Evolutionary conservation across 179 eudicot genomes (phyloP).

Genomic region (Heliamphora pulchella): DNA sequence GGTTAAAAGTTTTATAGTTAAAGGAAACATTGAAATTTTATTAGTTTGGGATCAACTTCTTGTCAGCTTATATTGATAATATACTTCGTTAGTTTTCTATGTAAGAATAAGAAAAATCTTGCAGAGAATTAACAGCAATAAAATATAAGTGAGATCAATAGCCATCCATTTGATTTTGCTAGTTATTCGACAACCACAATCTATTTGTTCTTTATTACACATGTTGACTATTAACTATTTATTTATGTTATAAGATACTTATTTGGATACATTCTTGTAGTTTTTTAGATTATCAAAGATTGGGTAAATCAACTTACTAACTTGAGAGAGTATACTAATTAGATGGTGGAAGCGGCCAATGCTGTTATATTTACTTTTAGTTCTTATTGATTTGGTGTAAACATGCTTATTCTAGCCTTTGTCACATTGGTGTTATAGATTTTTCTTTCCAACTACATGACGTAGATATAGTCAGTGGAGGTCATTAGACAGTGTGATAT

Average conservation of each 20-base stretch:
- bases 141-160: background rate
- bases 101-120: background rate
- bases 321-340: conserved; percentile 70
- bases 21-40: background rate
- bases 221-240: background rate
- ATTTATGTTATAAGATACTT: background rate
- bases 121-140: too few species aligned
- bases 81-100: background rate
- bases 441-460: background rate
- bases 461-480: background rate
- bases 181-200: background rate
- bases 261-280: background rate
- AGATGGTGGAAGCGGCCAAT: conserved; percentile 86
- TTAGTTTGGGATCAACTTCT: background rate
- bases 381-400: conserved; percentile 86
- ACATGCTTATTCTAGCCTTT: conserved; percentile 11
- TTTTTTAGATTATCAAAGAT: conserved; percentile 55
- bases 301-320: conserved; percentile 88
- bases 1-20: background rate
- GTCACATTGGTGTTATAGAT: background rate
- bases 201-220: background rate
- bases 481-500: background rate
- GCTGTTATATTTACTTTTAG: conserved; percentile 82
- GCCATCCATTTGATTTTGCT: background rate
- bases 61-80: background rate